Evolutionary conservation across 495 filamentous ascomycete genomes (phyloP).

Genomic region (Chaetomium fimeti): DNA sequence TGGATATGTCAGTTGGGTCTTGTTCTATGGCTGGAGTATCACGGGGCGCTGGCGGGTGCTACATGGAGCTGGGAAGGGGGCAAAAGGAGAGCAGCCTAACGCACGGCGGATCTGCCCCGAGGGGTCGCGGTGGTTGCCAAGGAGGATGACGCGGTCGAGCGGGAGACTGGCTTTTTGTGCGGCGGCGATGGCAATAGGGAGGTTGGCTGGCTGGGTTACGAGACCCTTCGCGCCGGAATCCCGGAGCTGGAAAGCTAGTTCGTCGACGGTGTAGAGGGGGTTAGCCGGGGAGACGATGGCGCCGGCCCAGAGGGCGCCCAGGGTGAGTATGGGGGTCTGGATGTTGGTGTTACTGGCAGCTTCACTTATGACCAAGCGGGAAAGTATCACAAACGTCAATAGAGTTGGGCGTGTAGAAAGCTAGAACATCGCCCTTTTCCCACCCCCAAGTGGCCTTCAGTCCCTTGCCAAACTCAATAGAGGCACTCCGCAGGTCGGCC

Average conservation of each 20-base stretch:
- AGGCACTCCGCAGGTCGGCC: conserved; percentile 60
- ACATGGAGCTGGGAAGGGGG: too few species aligned
- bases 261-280: conserved; percentile 79
- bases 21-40: too few species aligned
- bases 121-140: conserved; percentile 71
- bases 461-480: conserved; percentile 75
- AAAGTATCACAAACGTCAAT: conserved; percentile 41
- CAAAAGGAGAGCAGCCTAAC: too few species aligned
- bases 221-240: conserved; percentile 76
- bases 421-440: conserved; percentile 76
- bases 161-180: conserved; percentile 66
- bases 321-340: conserved; percentile 66
- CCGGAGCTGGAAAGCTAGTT: conserved; percentile 83
- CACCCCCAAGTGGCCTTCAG: conserved; percentile 69
- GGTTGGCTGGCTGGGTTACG: conserved; percentile 62
- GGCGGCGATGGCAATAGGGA: conserved; percentile 63
- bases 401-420: conserved; percentile 68
- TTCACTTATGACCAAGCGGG: not conserved
- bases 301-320: conserved; percentile 82
- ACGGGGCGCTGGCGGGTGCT: too few species aligned
- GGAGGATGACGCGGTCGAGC: conserved; percentile 65
- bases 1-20: too few species aligned
- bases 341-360: not conserved
- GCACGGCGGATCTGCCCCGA: conserved; percentile 55
- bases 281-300: conserved; percentile 81